Base-by-base conservation (phyloP, 129 eudicot genomes). In the Tagetes patula region DNA sequence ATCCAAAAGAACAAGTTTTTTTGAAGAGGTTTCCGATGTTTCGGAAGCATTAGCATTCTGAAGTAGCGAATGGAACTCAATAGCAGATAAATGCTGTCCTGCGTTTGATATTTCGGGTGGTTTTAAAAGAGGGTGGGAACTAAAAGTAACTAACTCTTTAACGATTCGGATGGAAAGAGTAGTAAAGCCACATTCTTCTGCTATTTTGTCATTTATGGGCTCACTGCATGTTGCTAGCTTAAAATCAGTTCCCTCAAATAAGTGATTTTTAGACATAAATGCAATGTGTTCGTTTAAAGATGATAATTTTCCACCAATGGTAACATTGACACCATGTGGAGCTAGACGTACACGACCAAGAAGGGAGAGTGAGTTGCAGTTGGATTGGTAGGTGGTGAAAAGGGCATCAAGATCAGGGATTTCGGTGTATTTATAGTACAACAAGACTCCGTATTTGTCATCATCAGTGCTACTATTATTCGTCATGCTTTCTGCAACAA, bases 281-380 rank as follows among this genome's bases (percentile, higher is more conserved):
- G 86, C 86, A 67, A 94, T 94, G 85, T 94, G 98, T 61, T 82
- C 58, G 70, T 90, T 74, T 54, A 94, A 81, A 36, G 87, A 75
- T 6, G 87, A 83, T 37, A 83, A 66, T 49, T 84, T 86, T 52
- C 98, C 98, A 27, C 98, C 98, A 70, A 94, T 84, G 13, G 96
- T 88, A 83, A 88, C 98, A 63, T 90, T 93, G 79, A 87, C 96
- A 82, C 96, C 98, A 41, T 82, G 65, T 13, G 92, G 84, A 77
- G 96, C 83, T 65, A 90, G 86, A 69, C 97, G 96, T 13, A 94
- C 92, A 70, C 96, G 98, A 72, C 96, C 96, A 34, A 90, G 92
- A 69, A 87, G 92, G 48, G 82, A 74, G 82, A 94, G 93, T 10
- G 91, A 86, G 62, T 65, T 77, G 88, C 96, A 86, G 74, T 81